Evolutionary conservation across 2,329 filamentous ascomycete species (phyloP), one percentile per base, ranked within the genome.

Genomic region (Exophiala lecanii-corni): DNA sequence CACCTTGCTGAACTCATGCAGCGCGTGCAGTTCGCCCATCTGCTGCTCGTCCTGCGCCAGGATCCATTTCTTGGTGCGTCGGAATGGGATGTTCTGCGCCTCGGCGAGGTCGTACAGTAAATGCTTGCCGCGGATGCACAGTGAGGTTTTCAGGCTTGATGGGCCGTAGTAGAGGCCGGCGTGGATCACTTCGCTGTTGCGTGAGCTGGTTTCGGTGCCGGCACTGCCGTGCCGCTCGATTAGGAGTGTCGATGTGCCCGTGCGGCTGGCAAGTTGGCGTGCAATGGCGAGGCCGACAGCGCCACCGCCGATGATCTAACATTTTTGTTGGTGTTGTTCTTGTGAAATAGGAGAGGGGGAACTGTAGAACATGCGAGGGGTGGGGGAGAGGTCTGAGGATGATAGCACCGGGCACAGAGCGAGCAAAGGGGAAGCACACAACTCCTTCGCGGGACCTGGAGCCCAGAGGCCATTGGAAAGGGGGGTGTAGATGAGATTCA

Each of bases 151-250:
- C 40, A 96, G 78, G 1, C 81, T 83, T 30, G 69, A 65, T 4
- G 73, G 62, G 12, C 85, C 86, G 65, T 96, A 96, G 74, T 96
- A 97, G 51, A 97, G 76, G 10, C 92, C 92, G 1, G 87, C 92
- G 63, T 98, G 92, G 56, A 98, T 94, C 42, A 97, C 91, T 75
- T 97, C 89, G 59, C 85, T 91, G 70, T 95, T 96, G 55, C 89
- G 82, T 53, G 84, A 86, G 50, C 84, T 89, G 1, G 89, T 95
- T 69, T 96, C 89, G 19, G 81, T 91, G 37, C 89, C 89, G 18
- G 86, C 74, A 38, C 76, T 73, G 16, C 72, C 65, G 70, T 95
- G 86, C 18, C 85, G 80, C 66, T 96, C 89, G 2, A 96, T 79
- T 41, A 95, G 71, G 9, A 95, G 73, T 0, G 86, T 91, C 2